Evolutionary conservation across 495 filamentous ascomycete species (phyloP).

Genomic region (Penicillium tannophilum): DNA sequence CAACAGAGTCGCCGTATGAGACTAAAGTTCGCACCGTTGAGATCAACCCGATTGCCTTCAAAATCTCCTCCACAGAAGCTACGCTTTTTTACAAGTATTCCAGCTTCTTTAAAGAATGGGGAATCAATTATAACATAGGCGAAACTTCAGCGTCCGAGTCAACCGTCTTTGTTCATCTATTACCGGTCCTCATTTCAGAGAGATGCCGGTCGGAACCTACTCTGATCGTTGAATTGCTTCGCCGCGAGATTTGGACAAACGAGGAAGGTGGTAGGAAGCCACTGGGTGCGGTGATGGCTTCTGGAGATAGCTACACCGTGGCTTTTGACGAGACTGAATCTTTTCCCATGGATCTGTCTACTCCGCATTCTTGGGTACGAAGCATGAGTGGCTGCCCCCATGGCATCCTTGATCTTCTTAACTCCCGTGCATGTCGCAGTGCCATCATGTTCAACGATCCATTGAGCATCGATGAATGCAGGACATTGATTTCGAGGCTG

Average conservation of each 20-base stretch:
- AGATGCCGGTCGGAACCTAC: slow-evolving; percentile 71
- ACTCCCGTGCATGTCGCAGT: slow-evolving; percentile 85
- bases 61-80: slow-evolving; percentile 59
- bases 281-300: background rate
- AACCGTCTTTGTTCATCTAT: slow-evolving; percentile 50
- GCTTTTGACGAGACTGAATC: background rate
- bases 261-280: slow-evolving; percentile 35
- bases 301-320: background rate
- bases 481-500: slow-evolving; percentile 61
- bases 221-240: slow-evolving; percentile 68
- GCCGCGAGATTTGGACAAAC: slow-evolving; percentile 69
- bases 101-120: slow-evolving; percentile 67
- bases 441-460: slow-evolving; percentile 98
- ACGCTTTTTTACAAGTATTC: slow-evolving; percentile 55
- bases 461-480: slow-evolving; percentile 66
- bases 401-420: slow-evolving; percentile 82
- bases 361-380: slow-evolving; percentile 53
- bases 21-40: slow-evolving; percentile 29
- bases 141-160: slow-evolving; percentile 14
- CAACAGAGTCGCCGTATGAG: background rate
- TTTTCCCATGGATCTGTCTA: background rate
- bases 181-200: slow-evolving; percentile 74
- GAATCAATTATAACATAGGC: slow-evolving; percentile 60
- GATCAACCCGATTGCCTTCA: slow-evolving; percentile 61
- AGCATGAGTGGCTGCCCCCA: slow-evolving; percentile 68